phyloP scores from a whole-genome alignment of 2,329 filamentous ascomycete species.

The Xylariaceae sp. region DNA sequence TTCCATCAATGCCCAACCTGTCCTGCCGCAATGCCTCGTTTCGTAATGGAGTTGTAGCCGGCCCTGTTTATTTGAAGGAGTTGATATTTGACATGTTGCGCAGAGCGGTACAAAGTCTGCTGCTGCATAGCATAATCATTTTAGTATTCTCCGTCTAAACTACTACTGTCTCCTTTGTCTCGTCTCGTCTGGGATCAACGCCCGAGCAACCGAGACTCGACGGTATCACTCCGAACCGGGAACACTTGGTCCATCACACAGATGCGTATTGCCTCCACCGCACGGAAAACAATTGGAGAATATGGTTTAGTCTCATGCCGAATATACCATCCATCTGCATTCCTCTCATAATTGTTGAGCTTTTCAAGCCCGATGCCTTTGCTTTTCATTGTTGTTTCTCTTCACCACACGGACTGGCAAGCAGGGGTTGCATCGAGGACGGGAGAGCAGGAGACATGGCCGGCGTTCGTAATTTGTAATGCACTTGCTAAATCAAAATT shows the following conservation, averaged over 20 bases:
- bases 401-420: neutral
- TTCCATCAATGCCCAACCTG: neutral
- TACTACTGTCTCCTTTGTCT: neutral
- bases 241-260: neutral
- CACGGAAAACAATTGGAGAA: neutral
- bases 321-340: constrained; percentile 5
- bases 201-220: neutral
- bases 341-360: neutral
- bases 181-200: neutral
- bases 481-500: neutral
- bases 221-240: neutral
- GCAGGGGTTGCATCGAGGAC: neutral
- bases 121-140: neutral
- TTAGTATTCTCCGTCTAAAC: neutral
- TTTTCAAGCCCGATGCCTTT: neutral
- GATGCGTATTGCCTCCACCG: neutral
- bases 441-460: constrained; percentile 2
- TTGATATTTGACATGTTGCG: constrained; percentile 9
- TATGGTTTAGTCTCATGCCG: neutral
- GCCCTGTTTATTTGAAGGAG: constrained; percentile 2
- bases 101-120: neutral
- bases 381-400: neutral
- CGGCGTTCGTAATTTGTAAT: constrained; percentile 13
- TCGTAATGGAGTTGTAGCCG: neutral
- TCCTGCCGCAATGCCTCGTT: neutral